Evolutionary conservation across 495 filamentous ascomycete genomes (phyloP), one percentile per base, ranked within the genome.

Genomic region (Lasiosphaeris hirsuta): DNA sequence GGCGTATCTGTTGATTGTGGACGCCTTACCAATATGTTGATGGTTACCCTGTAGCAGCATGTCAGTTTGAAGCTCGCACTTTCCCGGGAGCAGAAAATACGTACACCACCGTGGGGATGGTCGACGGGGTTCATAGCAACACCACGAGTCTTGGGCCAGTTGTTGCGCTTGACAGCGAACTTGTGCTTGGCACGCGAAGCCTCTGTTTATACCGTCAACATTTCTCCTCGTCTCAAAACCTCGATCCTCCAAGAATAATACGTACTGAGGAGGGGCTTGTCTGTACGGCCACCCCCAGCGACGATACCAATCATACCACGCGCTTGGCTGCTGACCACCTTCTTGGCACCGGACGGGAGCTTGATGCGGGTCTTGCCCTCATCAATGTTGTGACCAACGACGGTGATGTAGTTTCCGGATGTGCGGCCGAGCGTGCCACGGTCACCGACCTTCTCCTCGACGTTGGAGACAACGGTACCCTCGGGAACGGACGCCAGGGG

Each of bases 81-180:
- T 11, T 30, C 23, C 4, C 35, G 39, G 41, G 46, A 13, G 41
- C 40, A 38, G 48, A 19, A 45, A 43, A 35, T 58, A 75, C 72
- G 73, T 76, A 79, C 76, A 79, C 80, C 79, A 89, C 94, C 94
- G 90, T 98, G 94, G 81, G 94, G 94, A 88, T 97, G 94, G 82
- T 98, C 94, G 67, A 98, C 94, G 63, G 94, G 94, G 81, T 99
- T 99, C 94, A 99, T 99, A 77, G 94, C 94, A 84, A 99, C 94
- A 95, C 94, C 94, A 91, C 94, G 92, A 85, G 94, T 99, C 89
- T 95, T 97, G 76, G 95, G 94, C 94, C 95, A 97, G 70, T 84
- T 90, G 90, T 97, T 97, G 74, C 95, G 89, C 90, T 99, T 99
- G 81, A 96, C 94, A 64, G 90, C 90, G 83, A 96, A 97, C 89